phyloP scores from a whole-genome alignment of 148 eudicot genomes.

The Cornus controversa region DNA sequence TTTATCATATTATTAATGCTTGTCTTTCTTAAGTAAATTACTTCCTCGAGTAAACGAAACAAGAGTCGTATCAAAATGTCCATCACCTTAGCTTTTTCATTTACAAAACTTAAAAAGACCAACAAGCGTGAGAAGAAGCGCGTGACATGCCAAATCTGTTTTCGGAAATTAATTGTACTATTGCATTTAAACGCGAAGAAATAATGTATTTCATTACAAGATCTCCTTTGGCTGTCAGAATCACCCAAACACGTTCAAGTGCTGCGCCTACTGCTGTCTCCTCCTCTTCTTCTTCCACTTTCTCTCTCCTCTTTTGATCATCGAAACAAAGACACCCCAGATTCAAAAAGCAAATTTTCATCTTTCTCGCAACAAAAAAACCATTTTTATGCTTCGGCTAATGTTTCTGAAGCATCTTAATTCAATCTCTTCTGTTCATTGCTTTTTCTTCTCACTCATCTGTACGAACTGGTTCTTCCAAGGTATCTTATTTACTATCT shows the following conservation, averaged over 20 bases:
- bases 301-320: not conserved
- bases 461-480: not conserved
- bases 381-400: not conserved
- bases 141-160: not conserved
- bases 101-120: too few relatives aligned
- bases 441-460: not conserved
- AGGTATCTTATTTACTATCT: conserved; percentile 2
- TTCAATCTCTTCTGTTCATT: not conserved
- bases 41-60: too few relatives aligned
- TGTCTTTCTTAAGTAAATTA: too few relatives aligned
- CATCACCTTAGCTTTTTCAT: too few relatives aligned
- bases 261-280: not conserved
- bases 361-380: not conserved
- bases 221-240: not conserved
- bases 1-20: too few relatives aligned
- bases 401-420: not conserved
- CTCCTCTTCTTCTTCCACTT: not conserved
- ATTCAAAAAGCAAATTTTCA: not conserved
- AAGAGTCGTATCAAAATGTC: too few relatives aligned
- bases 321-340: not conserved
- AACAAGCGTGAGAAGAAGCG: not conserved
- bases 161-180: not conserved
- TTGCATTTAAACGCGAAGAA: not conserved
- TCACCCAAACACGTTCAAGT: not conserved
- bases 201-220: not conserved